Percentiles rank a stretch among this genome's conserved stretches.
phyloP scores from a whole-genome alignment of 169 alveolate species.

The Eimeria sp. region DNA sequence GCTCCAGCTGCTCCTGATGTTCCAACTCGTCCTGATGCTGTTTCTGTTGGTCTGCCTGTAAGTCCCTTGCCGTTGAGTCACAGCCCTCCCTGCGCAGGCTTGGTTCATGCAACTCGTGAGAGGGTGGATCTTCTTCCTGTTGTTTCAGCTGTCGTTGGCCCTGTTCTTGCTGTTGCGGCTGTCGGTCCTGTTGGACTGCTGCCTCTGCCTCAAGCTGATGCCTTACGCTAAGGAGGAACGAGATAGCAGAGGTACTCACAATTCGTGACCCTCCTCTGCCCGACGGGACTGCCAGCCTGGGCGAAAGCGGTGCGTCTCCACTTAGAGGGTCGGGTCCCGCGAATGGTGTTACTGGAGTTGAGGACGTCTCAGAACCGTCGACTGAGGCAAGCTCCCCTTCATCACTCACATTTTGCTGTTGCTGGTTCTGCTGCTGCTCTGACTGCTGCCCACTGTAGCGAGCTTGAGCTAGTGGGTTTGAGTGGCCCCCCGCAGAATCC shows the following conservation, averaged over 20 bases:
- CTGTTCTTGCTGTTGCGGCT: not conserved
- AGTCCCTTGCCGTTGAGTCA: not conserved
- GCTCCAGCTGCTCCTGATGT: not conserved
- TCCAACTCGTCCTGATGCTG: constrained; percentile 7
- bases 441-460: not conserved
- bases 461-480: not conserved
- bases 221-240: constrained; percentile 67
- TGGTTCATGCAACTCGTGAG: not conserved
- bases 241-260: constrained; percentile 42
- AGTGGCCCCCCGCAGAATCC: not conserved
- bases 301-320: constrained; percentile 79
- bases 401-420: not conserved
- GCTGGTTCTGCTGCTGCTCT: constrained; percentile 51
- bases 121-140: not conserved
- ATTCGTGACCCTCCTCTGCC: constrained; percentile 50
- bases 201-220: constrained; percentile 67
- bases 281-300: constrained; percentile 49
- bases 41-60: constrained; percentile 13
- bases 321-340: constrained; percentile 76
- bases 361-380: constrained; percentile 12
- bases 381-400: not conserved
- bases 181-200: constrained; percentile 12
- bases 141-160: not conserved
- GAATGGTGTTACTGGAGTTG: constrained; percentile 75
- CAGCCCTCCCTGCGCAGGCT: not conserved